Evolutionary conservation across 495 filamentous ascomycete genomes (phyloP).

Genomic region (Sordaria brevicollis): DNA sequence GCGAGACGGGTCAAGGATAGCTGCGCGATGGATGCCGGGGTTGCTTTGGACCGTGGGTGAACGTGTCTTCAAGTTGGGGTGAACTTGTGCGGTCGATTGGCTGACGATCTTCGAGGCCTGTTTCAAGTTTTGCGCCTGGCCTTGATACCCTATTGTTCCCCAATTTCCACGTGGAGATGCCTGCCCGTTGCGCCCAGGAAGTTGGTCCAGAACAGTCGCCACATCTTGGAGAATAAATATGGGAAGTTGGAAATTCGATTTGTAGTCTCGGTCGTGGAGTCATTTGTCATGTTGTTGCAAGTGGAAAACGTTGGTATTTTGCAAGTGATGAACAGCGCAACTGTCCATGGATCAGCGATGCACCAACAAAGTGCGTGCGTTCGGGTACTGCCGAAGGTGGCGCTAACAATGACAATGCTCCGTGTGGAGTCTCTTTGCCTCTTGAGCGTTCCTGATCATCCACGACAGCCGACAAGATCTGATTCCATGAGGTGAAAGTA

Average conservation of each 20-base stretch:
- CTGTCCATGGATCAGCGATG: not conserved
- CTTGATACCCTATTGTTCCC: not conserved
- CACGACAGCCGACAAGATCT: not conserved
- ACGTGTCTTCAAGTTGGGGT: constrained; percentile 14
- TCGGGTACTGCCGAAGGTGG: not conserved
- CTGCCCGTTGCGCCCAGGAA: not conserved
- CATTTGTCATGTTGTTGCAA: not conserved
- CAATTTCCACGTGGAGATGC: not conserved
- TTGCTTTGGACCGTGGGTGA: constrained; percentile 5
- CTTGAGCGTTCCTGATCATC: not conserved
- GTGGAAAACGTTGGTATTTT: not conserved
- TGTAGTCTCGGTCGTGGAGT: not conserved
- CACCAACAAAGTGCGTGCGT: not conserved
- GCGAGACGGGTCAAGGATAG: not conserved
- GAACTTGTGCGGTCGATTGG: constrained; percentile 18
- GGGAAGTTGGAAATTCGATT: not conserved
- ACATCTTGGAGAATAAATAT: not conserved
- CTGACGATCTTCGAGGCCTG: constrained; percentile 9
- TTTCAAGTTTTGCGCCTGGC: constrained; percentile 15
- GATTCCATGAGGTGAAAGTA: not conserved
- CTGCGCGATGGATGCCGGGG: not conserved
- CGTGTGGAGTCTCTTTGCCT: not conserved
- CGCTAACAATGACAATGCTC: not conserved
- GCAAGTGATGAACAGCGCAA: not conserved
- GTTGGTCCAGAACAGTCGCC: not conserved